Evolutionary conservation across 768 basidiomycete species (phyloP).

Genomic region (Fomitopsis pulvina): DNA sequence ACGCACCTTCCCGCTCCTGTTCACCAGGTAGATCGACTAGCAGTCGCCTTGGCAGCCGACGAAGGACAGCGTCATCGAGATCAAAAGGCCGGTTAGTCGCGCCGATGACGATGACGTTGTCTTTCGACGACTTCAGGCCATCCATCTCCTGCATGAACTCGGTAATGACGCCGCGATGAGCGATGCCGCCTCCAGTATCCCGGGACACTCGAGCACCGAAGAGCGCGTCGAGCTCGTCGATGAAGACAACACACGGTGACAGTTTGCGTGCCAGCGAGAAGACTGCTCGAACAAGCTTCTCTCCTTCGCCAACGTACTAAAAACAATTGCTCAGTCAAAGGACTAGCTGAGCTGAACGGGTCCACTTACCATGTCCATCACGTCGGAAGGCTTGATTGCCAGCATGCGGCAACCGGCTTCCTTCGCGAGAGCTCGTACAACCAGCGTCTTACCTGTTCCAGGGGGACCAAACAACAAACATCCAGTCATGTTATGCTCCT

Average conservation of each 20-base stretch:
- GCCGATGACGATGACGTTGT: slow-evolving; percentile 85
- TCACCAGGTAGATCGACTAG: slow-evolving; percentile 86
- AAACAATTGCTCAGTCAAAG: not conserved
- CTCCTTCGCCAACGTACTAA: slow-evolving; percentile 85
- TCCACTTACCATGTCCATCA: slow-evolving; percentile 84
- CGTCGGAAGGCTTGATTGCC: slow-evolving; percentile 83
- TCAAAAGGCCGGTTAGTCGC: slow-evolving; percentile 93
- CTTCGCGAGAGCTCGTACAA: slow-evolving; percentile 85
- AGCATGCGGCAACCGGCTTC: slow-evolving; percentile 95
- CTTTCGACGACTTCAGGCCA: slow-evolving; percentile 72
- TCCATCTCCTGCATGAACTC: slow-evolving; percentile 99
- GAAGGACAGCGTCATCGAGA: slow-evolving; percentile 85
- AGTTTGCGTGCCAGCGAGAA: slow-evolving; percentile 82
- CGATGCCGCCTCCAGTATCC: slow-evolving; percentile 72
- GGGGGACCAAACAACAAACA: slow-evolving; percentile 91
- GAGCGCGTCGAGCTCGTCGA: slow-evolving; percentile 92
- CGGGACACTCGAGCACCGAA: slow-evolving; percentile 82
- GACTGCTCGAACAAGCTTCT: slow-evolving; percentile 83
- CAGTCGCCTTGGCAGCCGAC: slow-evolving; percentile 80
- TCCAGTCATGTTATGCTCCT: slow-evolving; percentile 87
- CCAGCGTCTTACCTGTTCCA: slow-evolving; percentile 86
- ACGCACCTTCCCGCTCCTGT: slow-evolving; percentile 75
- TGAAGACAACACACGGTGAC: slow-evolving; percentile 88
- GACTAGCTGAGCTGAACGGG: not conserved
- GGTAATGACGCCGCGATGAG: slow-evolving; percentile 83